phyloP scores from a whole-genome alignment of 345 rosid genomes.

The Crucihimalaya himalaica region DNA sequence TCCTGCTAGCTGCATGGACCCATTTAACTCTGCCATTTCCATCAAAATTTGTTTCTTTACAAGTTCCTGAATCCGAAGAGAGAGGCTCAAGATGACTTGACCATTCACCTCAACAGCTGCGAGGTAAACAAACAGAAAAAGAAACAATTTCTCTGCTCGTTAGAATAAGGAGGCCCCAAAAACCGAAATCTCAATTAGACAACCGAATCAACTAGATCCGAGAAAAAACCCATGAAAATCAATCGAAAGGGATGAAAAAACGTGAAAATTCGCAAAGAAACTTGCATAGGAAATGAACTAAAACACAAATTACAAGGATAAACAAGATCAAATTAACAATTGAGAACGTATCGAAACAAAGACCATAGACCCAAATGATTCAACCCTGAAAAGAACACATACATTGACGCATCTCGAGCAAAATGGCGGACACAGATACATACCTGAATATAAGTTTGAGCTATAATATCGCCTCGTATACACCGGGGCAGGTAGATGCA shows the following conservation, averaged over 20 bases:
- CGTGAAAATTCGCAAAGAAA: background rate
- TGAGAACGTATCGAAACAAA: background rate
- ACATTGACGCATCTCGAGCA: background rate
- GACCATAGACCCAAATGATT: background rate
- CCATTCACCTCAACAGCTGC: conserved; percentile 28
- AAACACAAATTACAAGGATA: background rate
- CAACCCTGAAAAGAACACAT: background rate
- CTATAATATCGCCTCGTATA: background rate
- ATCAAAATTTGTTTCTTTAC: conserved; percentile 13
- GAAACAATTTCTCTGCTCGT: background rate
- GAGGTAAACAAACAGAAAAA: conserved; percentile 7
- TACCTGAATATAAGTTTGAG: conserved; percentile 8
- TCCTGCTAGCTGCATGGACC: conserved; percentile 45
- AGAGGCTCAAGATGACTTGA: background rate
- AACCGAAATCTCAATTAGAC: conserved; percentile 14
- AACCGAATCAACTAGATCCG: background rate
- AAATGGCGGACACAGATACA: background rate
- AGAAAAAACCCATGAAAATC: background rate
- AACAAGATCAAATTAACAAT: background rate
- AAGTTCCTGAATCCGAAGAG: background rate
- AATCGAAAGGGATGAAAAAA: background rate
- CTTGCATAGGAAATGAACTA: background rate
- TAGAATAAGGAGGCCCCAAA: background rate
- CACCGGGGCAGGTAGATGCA: conserved; percentile 13
- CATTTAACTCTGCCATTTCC: conserved; percentile 30